Conservation (phyloP, 441 rosid species). For the Mallotus japonicus region DNA sequence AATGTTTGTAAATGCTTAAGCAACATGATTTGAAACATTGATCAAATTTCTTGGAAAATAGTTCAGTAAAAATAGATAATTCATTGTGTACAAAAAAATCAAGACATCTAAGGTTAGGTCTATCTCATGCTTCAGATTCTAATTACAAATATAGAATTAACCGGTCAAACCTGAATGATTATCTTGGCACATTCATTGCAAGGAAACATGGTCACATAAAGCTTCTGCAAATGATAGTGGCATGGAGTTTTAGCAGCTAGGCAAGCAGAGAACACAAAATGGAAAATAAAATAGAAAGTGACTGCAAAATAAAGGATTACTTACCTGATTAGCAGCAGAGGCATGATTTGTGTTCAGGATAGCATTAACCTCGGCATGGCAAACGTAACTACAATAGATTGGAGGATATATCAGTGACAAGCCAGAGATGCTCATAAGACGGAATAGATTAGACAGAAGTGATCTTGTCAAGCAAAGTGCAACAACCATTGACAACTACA, state of each 20-base stretch:
- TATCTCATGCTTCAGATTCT: background rate
- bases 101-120: background rate
- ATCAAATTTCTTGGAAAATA: background rate
- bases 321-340: slow-evolving; percentile 84
- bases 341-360: slow-evolving; percentile 93
- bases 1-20: background rate
- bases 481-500: background rate
- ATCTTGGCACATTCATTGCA: slow-evolving; percentile 98
- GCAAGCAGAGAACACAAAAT: background rate
- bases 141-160: slow-evolving; percentile 3
- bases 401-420: slow-evolving; percentile 7
- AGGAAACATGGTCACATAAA: slow-evolving; percentile 94
- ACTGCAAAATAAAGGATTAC: slow-evolving; percentile 6
- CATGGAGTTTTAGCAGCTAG: background rate
- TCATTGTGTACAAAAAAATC: background rate
- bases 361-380: slow-evolving; percentile 98
- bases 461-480: background rate
- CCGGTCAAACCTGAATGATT: slow-evolving; percentile 70
- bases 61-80: background rate
- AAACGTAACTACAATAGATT: slow-evolving; percentile 64
- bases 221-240: slow-evolving; percentile 54
- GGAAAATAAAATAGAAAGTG: background rate
- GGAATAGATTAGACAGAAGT: background rate
- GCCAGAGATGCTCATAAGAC: background rate
- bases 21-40: background rate